Evolutionary conservation across 805 yeast genomes (phyloP).

Genomic region (Lipomyces orientalis): DNA sequence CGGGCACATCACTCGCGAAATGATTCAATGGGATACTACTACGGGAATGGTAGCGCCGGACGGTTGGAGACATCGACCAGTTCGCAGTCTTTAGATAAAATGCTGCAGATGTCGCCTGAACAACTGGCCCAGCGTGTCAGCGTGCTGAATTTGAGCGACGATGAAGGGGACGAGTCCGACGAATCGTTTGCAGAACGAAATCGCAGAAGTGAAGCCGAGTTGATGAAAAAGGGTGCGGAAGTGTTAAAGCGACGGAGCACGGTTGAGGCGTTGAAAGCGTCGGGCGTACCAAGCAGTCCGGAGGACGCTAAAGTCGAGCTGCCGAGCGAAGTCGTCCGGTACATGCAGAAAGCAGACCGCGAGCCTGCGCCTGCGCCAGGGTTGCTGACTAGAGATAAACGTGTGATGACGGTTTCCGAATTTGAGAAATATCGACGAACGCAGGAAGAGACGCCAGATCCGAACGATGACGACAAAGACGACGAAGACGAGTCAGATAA

Average conservation of each 20-base stretch:
- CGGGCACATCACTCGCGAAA: not conserved
- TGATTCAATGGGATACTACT: not conserved
- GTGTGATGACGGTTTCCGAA: slow-evolving; percentile 43
- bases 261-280: not conserved
- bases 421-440: slow-evolving; percentile 33
- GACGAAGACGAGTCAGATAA: slow-evolving; percentile 19
- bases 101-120: slow-evolving; percentile 11
- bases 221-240: slow-evolving; percentile 28
- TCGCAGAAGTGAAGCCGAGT: slow-evolving; percentile 12
- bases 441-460: not conserved
- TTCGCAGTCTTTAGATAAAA: slow-evolving; percentile 8
- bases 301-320: slow-evolving; percentile 8
- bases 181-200: slow-evolving; percentile 18
- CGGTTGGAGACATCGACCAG: not conserved
- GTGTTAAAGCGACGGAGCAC: not conserved
- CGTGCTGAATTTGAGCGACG: not conserved
- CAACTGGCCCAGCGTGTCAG: not conserved
- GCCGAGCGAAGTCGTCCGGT: slow-evolving; percentile 23
- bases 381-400: slow-evolving; percentile 16
- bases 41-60: slow-evolving; percentile 7
- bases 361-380: slow-evolving; percentile 11
- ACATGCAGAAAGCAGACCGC: slow-evolving; percentile 7
- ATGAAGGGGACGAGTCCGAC: slow-evolving; percentile 5
- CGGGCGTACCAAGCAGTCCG: not conserved
- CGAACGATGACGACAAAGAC: slow-evolving; percentile 27